Base-by-base conservation (phyloP, 108 stramenopile species). In the Epipyxis sp. region DNA sequence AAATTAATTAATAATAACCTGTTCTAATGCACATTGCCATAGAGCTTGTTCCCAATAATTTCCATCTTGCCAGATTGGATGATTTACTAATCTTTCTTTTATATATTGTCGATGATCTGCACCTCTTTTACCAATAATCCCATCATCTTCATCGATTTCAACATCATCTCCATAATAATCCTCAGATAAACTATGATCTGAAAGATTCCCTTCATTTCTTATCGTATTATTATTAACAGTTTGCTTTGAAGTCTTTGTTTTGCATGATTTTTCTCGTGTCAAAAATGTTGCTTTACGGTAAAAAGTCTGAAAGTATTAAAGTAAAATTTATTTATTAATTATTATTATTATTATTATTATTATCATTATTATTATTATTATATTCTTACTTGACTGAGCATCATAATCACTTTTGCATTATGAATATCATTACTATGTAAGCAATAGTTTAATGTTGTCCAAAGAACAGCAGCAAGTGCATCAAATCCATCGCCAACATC, bases 1-100 rank as follows among this genome's bases (percentile, higher is more conserved):
- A 41, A 37, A 20, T 37, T 37, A 20, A 68, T 16, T 20, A 68
- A 68, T 37, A 20, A 37, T 68, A 20, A 74, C 71, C 71, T 74
- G 71, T 57, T 74, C 71, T 10, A 74, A 34, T 6, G 50, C 71
- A 74, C 71, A 74, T 32, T 74, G 71, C 71, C 71, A 74, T 42
- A 74, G 34, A 27, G 71, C 34, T 74, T 74, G 71, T 57, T 74
- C 71, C 71, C 71, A 74, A 39, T 42, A 74, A 29, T 57, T 74
- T 32, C 71, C 71, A 46, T 74, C 71, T 57, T 74, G 32, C 71
- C 71, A 74, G 29, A 74, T 74, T 3, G 13, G 6, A 39, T 74
- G 71, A 13, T 30, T 42, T 30, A 74, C 6, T 3, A 74, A 6
- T 3, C 29, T 74, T 39, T 74, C 71, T 74, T 74, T 74, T 13